These are phyloP conservation scores for Monascus ruber DNA, from an alignment of 2,329 filamentous ascomycete genomes.

Conservation along the genomic window DNA sequence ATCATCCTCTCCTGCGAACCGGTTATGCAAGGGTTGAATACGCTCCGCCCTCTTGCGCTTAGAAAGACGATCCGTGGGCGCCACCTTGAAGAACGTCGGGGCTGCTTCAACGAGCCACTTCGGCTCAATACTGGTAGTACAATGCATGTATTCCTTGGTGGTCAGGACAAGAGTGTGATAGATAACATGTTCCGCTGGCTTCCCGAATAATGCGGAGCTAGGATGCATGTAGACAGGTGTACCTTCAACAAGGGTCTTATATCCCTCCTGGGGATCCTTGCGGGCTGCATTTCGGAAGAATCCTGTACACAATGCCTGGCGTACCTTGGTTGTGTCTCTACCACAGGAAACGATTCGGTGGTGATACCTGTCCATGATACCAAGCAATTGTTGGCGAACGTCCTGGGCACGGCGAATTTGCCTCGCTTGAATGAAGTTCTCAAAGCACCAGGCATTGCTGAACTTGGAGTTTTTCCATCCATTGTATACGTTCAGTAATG, in stretches of 20 bases:
- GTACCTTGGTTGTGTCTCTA: slow-evolving; percentile 72
- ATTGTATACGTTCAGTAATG: slow-evolving; percentile 92
- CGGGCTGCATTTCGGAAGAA: slow-evolving; percentile 93
- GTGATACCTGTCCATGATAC: slow-evolving; percentile 87
- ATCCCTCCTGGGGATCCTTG: slow-evolving; percentile 92
- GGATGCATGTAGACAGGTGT: slow-evolving; percentile 94
- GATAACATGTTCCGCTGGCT: slow-evolving; percentile 91
- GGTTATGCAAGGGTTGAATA: slow-evolving; percentile 90
- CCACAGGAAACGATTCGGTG: slow-evolving; percentile 76
- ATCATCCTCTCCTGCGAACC: slow-evolving; percentile 84
- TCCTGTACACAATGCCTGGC: slow-evolving; percentile 78
- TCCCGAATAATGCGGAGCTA: slow-evolving; percentile 81
- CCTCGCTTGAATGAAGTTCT: slow-evolving; percentile 92
- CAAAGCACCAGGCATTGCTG: slow-evolving; percentile 85
- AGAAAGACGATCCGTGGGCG: slow-evolving; percentile 70
- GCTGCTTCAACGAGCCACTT: slow-evolving; percentile 90
- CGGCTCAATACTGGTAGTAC: slow-evolving; percentile 83
- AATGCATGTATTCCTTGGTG: slow-evolving; percentile 95
- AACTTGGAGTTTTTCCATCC: slow-evolving; percentile 82
- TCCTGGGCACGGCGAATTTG: slow-evolving; percentile 83
- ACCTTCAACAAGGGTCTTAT: slow-evolving; percentile 92
- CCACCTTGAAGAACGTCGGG: slow-evolving; percentile 98
- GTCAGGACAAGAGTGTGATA: slow-evolving; percentile 55
- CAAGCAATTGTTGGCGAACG: slow-evolving; percentile 79
- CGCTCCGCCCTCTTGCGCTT: slow-evolving; percentile 90